These are phyloP conservation scores for Schwanniomyces occidentalis DNA, from an alignment of 805 yeast species.

Conservation along the genomic window DNA sequence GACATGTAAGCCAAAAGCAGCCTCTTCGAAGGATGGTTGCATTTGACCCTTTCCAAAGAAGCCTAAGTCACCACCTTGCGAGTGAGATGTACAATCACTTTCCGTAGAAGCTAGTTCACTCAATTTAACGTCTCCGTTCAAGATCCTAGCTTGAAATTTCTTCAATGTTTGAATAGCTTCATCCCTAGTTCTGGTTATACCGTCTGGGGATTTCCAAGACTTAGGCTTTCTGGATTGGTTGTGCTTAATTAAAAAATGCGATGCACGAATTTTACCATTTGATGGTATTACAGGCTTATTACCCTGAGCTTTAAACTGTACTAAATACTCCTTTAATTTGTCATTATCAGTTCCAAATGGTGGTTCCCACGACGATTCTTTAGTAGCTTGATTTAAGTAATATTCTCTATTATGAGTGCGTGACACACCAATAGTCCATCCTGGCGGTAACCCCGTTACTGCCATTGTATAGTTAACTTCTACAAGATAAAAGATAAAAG, in stretches of 20 bases:
- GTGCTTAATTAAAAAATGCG: slow-evolving; percentile 85
- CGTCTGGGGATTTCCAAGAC: slow-evolving; percentile 77
- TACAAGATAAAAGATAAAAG: too few species aligned
- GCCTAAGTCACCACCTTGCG: slow-evolving; percentile 91
- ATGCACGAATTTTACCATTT: slow-evolving; percentile 67
- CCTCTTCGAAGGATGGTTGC: slow-evolving; percentile 94
- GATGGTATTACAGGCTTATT: slow-evolving; percentile 46
- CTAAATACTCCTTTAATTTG: slow-evolving; percentile 57
- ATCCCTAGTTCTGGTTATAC: slow-evolving; percentile 76
- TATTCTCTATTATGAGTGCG: slow-evolving; percentile 83
- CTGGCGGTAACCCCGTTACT: slow-evolving; percentile 78
- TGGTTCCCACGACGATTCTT: slow-evolving; percentile 85
- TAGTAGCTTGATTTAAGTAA: slow-evolving; percentile 67
- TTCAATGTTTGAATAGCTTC: slow-evolving; percentile 72
- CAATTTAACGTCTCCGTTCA: slow-evolving; percentile 64
- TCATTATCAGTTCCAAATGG: slow-evolving; percentile 78
- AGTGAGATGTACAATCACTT: slow-evolving; percentile 85
- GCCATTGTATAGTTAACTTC: too few species aligned
- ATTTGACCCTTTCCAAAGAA: slow-evolving; percentile 85
- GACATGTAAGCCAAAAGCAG: slow-evolving; percentile 75
- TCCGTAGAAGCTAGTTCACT: slow-evolving; percentile 76
- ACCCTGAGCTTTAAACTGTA: slow-evolving; percentile 30
- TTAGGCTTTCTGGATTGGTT: slow-evolving; percentile 83
- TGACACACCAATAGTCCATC: slow-evolving; percentile 82
- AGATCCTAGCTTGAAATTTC: slow-evolving; percentile 56